phyloP scores from a whole-genome alignment of 805 yeast species.

The Zygosaccharomyces lentus region DNA sequence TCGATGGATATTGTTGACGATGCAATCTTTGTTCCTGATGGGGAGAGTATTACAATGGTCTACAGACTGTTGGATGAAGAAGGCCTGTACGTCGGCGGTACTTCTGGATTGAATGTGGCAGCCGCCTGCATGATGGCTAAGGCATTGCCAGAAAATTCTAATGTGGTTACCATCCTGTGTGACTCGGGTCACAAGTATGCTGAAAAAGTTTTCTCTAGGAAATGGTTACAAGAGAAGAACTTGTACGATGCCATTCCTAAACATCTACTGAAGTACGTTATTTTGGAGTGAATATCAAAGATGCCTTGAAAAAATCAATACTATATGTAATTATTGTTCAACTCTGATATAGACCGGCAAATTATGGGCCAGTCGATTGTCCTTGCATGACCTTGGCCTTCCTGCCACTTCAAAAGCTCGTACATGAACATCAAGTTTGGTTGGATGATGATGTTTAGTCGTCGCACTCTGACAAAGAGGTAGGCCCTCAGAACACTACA shows the following conservation, averaged over 20 bases:
- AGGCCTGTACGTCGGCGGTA: conserved; percentile 87
- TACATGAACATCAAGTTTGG: conserved; percentile 91
- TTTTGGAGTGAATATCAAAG: conserved; percentile 23
- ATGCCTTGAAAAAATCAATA: background rate
- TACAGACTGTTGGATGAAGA: conserved; percentile 82
- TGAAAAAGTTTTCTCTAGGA: conserved; percentile 69
- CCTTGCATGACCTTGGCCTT: conserved; percentile 36
- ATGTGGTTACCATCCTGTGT: conserved; percentile 83
- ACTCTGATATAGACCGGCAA: conserved; percentile 74
- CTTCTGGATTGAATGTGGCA: conserved; percentile 84
- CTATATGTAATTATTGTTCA: conserved; percentile 63
- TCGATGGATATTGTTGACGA: conserved; percentile 75
- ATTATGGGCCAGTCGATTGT: conserved; percentile 85
- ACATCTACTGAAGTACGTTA: conserved; percentile 64
- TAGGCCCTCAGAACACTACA: conserved; percentile 75
- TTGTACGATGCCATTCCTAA: conserved; percentile 65
- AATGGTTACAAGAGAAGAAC: conserved; percentile 70
- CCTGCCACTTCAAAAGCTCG: conserved; percentile 63
- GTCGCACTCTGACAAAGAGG: conserved; percentile 78
- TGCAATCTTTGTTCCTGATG: conserved; percentile 75
- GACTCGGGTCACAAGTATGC: conserved; percentile 90
- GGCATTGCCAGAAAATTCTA: conserved; percentile 68
- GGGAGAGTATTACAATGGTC: conserved; percentile 76
- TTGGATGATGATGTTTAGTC: conserved; percentile 89
- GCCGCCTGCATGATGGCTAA: conserved; percentile 81